phyloP scores from a whole-genome alignment of 2,329 filamentous ascomycete species.

The Colletotrichum limetticola region DNA sequence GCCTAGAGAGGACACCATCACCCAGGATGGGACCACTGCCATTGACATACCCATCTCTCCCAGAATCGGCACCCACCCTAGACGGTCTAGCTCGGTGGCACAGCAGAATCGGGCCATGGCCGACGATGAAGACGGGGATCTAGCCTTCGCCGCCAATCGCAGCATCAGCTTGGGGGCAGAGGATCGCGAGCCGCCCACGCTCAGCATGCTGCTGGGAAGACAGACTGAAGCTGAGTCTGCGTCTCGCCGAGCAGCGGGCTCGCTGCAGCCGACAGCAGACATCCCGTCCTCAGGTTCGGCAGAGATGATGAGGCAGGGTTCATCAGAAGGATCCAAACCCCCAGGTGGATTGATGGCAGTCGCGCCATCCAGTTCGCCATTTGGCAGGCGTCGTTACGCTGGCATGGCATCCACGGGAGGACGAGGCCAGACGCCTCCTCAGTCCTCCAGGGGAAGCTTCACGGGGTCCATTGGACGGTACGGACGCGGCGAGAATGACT shows the following conservation, averaged over 20 bases:
- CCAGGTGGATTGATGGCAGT: slow-evolving; percentile 55
- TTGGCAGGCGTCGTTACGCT: slow-evolving; percentile 57
- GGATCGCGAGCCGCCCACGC: slow-evolving; percentile 71
- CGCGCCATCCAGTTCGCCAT: slow-evolving; percentile 56
- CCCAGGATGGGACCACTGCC: slow-evolving; percentile 67
- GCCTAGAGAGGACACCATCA: slow-evolving; percentile 51
- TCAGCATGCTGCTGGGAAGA: slow-evolving; percentile 70
- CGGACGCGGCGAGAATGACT: slow-evolving; percentile 56
- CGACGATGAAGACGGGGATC: slow-evolving; percentile 70
- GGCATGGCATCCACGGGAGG: slow-evolving; percentile 49
- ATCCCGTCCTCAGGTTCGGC: slow-evolving; percentile 51
- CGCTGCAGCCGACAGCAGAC: slow-evolving; percentile 55
- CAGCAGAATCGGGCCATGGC: slow-evolving; percentile 66
- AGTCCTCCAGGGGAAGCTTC: slow-evolving; percentile 59
- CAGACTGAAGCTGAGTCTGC: slow-evolving; percentile 50
- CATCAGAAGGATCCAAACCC: slow-evolving; percentile 56
- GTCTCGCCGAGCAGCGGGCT: slow-evolving; percentile 8
- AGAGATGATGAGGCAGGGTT: slow-evolving; percentile 52
- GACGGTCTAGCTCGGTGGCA: slow-evolving; percentile 77
- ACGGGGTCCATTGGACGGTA: slow-evolving; percentile 51
- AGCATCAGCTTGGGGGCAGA: slow-evolving; percentile 76
- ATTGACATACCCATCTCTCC: slow-evolving; percentile 82
- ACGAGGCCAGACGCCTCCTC: slow-evolving; percentile 54
- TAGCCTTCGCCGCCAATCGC: slow-evolving; percentile 69
- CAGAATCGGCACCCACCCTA: slow-evolving; percentile 63